Percentiles rank a stretch among this genome's conserved stretches.
Evolutionary conservation across 306 rosid genomes (phyloP).

Genomic region (Lotus japonicus): DNA sequence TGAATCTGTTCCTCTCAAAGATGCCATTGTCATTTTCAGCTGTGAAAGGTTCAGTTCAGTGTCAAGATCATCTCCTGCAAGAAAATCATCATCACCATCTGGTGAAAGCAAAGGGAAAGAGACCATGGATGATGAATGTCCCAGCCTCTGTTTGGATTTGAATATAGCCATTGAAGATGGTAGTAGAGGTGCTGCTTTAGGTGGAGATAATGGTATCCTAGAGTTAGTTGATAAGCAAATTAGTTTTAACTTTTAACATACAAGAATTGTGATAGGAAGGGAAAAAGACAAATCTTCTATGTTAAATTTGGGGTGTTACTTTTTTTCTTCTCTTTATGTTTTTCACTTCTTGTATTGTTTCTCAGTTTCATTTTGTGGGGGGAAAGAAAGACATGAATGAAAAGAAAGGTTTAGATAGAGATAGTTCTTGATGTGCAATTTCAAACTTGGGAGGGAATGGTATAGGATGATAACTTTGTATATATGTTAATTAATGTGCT

Average conservation of each 20-base stretch:
- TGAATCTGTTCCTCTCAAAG: constrained; percentile 57
- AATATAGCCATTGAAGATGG: constrained; percentile 57
- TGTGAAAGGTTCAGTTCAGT: constrained; percentile 33
- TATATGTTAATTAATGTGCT: constrained; percentile 22
- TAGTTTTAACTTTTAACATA: constrained; percentile 23
- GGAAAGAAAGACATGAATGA: constrained; percentile 9
- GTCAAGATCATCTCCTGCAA: constrained; percentile 25
- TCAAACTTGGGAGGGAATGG: constrained; percentile 6
- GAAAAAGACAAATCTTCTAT: not conserved
- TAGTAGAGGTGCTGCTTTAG: not conserved
- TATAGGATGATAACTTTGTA: constrained; percentile 1
- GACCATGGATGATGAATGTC: constrained; percentile 18
- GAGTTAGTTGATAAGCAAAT: constrained; percentile 59
- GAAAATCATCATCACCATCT: constrained; percentile 11
- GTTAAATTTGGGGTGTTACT: constrained; percentile 26
- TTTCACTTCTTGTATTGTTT: constrained; percentile 4
- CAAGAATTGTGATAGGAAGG: constrained; percentile 15
- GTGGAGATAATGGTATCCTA: constrained; percentile 26
- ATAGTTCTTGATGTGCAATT: not conserved
- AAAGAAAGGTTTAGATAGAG: not conserved
- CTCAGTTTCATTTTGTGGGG: constrained; percentile 16
- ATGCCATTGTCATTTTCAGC: constrained; percentile 68
- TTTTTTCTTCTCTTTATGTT: not conserved
- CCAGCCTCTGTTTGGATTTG: constrained; percentile 50
- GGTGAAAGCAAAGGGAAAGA: constrained; percentile 27